A percentile compares a stretch with the other conserved stretches of the same genome.
These are phyloP conservation scores for Penicillium sp. DNA, from an alignment of 2,329 filamentous ascomycete species.

Conservation along the genomic window DNA sequence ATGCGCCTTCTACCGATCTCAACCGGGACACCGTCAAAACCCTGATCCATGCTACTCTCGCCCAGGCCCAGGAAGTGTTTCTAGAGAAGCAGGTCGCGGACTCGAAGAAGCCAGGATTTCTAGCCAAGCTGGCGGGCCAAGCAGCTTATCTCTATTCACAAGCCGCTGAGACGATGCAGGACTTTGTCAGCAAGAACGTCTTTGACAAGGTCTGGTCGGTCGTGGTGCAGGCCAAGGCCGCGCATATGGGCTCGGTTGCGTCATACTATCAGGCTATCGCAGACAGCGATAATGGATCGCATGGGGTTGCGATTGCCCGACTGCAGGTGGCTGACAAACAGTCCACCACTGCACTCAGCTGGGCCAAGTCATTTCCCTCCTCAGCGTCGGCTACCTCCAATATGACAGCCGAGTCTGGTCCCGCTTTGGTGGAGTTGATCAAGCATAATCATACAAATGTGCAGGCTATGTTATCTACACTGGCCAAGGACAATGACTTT, in stretches of 20 bases:
- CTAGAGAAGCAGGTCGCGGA: conserved; percentile 93
- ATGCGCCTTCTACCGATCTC: conserved; percentile 92
- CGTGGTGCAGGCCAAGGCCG: conserved; percentile 69
- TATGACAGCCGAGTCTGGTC: conserved; percentile 73
- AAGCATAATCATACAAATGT: conserved; percentile 78
- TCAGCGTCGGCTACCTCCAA: conserved; percentile 79
- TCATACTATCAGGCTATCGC: conserved; percentile 92
- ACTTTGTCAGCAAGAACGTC: conserved; percentile 83
- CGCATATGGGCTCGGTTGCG: conserved; percentile 77
- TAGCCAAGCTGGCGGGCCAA: conserved; percentile 91
- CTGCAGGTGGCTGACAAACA: conserved; percentile 76
- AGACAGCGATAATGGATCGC: conserved; percentile 82
- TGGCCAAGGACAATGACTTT: conserved; percentile 92
- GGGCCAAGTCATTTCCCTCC: conserved; percentile 75
- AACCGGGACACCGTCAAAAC: conserved; percentile 95
- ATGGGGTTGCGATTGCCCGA: conserved; percentile 79
- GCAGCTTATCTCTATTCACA: conserved; percentile 84
- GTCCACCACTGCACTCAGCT: conserved; percentile 72
- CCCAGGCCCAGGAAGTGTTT: conserved; percentile 95
- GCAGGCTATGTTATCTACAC: conserved; percentile 72
- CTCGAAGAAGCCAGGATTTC: conserved; percentile 83
- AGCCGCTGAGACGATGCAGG: conserved; percentile 83
- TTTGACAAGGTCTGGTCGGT: conserved; percentile 94
- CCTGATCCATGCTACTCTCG: conserved; percentile 86
- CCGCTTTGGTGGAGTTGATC: conserved; percentile 71